These are phyloP conservation scores for Vigna angularis DNA, from an alignment of 306 rosid species.

Conservation along the genomic window DNA sequence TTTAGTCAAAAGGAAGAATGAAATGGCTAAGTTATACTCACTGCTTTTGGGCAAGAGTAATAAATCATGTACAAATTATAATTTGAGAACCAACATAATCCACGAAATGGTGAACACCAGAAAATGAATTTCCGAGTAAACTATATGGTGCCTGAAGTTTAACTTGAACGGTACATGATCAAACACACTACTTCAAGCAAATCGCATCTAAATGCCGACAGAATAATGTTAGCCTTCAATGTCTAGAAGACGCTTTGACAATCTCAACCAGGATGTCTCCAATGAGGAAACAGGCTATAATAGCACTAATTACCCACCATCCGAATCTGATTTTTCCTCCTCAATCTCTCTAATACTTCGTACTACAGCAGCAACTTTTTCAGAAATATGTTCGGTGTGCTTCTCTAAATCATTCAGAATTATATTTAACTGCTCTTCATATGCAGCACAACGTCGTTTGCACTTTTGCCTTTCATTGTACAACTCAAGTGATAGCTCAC, in stretches of 20 bases:
- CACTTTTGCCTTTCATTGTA: conserved; percentile 73
- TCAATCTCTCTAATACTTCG: conserved; percentile 66
- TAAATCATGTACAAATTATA: conserved; percentile 9
- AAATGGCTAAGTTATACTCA: conserved; percentile 24
- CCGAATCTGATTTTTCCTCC: conserved; percentile 57
- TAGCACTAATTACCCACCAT: conserved; percentile 44
- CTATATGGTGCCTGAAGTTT: conserved; percentile 37
- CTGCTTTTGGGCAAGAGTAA: conserved; percentile 5
- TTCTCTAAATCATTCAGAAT: conserved; percentile 65
- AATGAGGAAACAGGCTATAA: conserved; percentile 21
- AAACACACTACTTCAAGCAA: conserved; percentile 25
- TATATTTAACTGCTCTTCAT: conserved; percentile 65
- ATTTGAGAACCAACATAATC: conserved; percentile 23
- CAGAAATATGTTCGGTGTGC: conserved; percentile 72
- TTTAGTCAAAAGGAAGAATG: background rate
- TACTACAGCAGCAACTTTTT: conserved; percentile 64
- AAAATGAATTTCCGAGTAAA: conserved; percentile 30
- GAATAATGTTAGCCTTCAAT: conserved; percentile 27
- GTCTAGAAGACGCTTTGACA: conserved; percentile 7
- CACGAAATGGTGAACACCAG: conserved; percentile 35
- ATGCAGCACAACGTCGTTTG: conserved; percentile 75
- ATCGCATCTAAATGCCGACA: conserved; percentile 29
- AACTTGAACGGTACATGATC: conserved; percentile 1
- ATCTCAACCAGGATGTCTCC: conserved; percentile 12
- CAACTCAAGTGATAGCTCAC: conserved; percentile 67